phyloP scores from a whole-genome alignment of 768 basidiomycete genomes.

The Suillus weaverae region DNA sequence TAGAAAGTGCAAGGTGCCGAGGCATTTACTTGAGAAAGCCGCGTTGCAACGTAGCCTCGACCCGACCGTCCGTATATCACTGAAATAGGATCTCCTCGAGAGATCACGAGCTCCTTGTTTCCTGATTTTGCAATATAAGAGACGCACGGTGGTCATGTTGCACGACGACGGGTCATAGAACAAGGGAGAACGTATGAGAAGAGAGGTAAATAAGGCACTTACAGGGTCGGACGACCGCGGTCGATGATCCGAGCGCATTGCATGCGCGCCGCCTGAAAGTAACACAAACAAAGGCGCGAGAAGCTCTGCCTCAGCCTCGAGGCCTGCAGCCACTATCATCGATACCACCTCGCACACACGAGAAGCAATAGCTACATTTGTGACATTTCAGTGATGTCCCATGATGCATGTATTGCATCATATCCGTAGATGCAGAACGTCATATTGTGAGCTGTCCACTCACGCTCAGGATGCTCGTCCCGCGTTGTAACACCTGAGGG shows the following conservation, averaged over 20 bases:
- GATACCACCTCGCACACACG: slow-evolving; percentile 3
- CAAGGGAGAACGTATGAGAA: background rate
- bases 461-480: slow-evolving; percentile 6
- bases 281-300: background rate
- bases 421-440: slow-evolving; percentile 16
- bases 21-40: background rate
- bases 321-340: slow-evolving; percentile 15
- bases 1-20: slow-evolving; percentile 2
- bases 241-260: slow-evolving; percentile 5
- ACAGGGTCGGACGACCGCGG: slow-evolving; percentile 17
- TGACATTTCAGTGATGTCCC: slow-evolving; percentile 1
- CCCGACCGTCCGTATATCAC: background rate
- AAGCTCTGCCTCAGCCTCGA: slow-evolving; percentile 14
- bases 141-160: background rate
- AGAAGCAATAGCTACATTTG: background rate
- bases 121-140: background rate
- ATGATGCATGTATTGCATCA: slow-evolving; percentile 12
- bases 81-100: background rate
- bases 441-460: slow-evolving; percentile 9
- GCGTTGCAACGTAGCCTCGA: background rate
- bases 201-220: background rate
- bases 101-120: background rate
- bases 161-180: background rate
- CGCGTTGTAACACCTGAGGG: background rate
- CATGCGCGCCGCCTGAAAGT: slow-evolving; percentile 3